Base-by-base conservation (phyloP, 1,139 yeast genomes). In the Yamadazyma jaroonii region DNA sequence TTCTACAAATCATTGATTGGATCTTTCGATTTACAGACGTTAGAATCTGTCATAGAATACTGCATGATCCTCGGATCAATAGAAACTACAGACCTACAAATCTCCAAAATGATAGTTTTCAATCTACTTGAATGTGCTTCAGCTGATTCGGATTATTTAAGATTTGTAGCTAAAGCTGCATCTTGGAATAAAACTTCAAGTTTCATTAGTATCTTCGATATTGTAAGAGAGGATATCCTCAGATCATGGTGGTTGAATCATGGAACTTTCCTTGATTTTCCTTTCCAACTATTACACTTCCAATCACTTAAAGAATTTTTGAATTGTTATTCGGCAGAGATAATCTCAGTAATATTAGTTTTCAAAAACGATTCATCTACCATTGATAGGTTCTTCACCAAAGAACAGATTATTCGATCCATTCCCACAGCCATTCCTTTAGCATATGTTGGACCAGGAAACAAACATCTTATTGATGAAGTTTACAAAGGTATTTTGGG, bases 361-460 rank as follows among this genome's bases (percentile, higher is more conserved):
- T 29, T 47, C 5, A 36, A 40, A 8, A 26, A 12, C 21, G 24
- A 21, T 21, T 13, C 7, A 9, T 10, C 5, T 15, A 14, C 22
- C 11, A 9, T 34, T 10, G 14, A 17, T 9, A 17, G 12, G 9
- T 6, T 7, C 6, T 35, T 35, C 17, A 24, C 31, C 6, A 13
- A 17, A 25, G 25, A 25, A 7, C 31, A 35, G 14, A 23, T 29
- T 3, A 14, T 15, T 9, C 12, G 32, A n/a, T 21, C 39, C 7
- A 31, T 33, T 17, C 38, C 46, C 5, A 47, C 74, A 22, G 62
- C 76, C 39, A 54, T 77, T 1, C 70, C 82, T 0, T 50, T 79
- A 9, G 62, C 83, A 0, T 78, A 65, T 45, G 53, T 75, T 0
- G 55, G 54, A 10, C 59, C 62, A 20, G 82, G 83, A 0, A 44